Percentiles rank a stretch among this genome's conserved stretches.
These are phyloP conservation scores for Talaromyces piceae DNA, from an alignment of 2,329 filamentous ascomycete genomes.

Conservation along the genomic window DNA sequence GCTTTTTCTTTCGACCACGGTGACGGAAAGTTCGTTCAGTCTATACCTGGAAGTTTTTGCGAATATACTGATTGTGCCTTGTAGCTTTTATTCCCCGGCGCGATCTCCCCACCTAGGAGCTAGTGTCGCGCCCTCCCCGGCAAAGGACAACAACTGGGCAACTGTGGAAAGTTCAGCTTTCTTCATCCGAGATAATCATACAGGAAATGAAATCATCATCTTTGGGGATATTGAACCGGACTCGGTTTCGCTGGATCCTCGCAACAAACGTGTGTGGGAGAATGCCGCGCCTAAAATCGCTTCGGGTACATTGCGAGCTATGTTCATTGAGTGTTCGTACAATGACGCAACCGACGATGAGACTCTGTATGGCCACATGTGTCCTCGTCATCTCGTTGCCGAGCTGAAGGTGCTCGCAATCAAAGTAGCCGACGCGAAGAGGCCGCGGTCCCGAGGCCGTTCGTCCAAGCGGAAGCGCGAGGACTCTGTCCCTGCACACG, in stretches of 20 bases:
- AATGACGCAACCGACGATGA: conserved; percentile 71
- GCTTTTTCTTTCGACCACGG: conserved; percentile 25
- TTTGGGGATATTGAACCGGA: conserved; percentile 97
- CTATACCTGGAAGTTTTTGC: neutral
- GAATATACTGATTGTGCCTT: conserved; percentile 1
- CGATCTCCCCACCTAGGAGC: conserved; percentile 20
- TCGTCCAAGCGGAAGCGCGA: conserved; percentile 37
- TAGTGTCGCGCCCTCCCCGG: conserved; percentile 1
- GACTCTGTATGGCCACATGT: conserved; percentile 79
- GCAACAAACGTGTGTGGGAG: conserved; percentile 76
- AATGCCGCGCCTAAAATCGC: conserved; percentile 82
- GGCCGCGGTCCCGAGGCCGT: conserved; percentile 22
- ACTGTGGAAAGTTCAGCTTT: conserved; percentile 74
- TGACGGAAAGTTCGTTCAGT: conserved; percentile 25
- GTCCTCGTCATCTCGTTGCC: conserved; percentile 71
- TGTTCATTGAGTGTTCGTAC: conserved; percentile 96
- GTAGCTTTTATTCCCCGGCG: conserved; percentile 26
- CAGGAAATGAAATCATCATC: conserved; percentile 72
- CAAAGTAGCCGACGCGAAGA: conserved; percentile 55
- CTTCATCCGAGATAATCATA: conserved; percentile 72
- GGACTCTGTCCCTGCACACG: conserved; percentile 12
- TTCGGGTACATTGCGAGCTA: conserved; percentile 61
- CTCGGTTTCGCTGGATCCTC: conserved; percentile 69
- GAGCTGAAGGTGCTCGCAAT: conserved; percentile 67
- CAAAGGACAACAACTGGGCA: conserved; percentile 18